Conservation (phyloP, 495 filamentous ascomycete genomes). For the Talaromyces stipitatus region DNA sequence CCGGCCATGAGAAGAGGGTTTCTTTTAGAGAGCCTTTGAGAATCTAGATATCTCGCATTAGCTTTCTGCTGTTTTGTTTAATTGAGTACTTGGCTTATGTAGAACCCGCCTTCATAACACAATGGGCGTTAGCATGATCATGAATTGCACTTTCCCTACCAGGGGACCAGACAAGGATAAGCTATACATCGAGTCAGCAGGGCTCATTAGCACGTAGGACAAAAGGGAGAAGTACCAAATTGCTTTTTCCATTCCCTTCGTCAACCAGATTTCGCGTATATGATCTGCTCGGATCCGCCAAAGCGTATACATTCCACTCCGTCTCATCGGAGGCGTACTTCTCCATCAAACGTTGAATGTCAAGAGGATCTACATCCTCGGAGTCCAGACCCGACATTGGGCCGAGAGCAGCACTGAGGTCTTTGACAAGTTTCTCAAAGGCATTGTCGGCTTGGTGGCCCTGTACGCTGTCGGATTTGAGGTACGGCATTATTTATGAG, state of each 20-base stretch:
- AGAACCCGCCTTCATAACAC: slow-evolving; percentile 51
- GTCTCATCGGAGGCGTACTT: slow-evolving; percentile 55
- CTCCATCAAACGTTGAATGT: slow-evolving; percentile 62
- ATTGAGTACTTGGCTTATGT: too few relatives aligned
- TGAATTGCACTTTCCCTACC: slow-evolving; percentile 81
- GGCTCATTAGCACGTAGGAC: not conserved
- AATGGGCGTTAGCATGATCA: slow-evolving; percentile 81
- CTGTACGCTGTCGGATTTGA: slow-evolving; percentile 12
- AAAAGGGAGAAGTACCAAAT: slow-evolving; percentile 50
- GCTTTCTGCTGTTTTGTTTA: not conserved
- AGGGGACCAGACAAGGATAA: slow-evolving; percentile 89
- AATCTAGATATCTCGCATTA: slow-evolving; percentile 35
- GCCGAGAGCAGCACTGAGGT: slow-evolving; percentile 64
- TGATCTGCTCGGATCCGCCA: slow-evolving; percentile 52
- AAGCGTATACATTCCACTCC: slow-evolving; percentile 68
- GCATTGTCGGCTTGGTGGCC: slow-evolving; percentile 18
- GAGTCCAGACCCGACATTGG: slow-evolving; percentile 74
- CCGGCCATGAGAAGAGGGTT: slow-evolving; percentile 71
- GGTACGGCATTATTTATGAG: slow-evolving; percentile 25
- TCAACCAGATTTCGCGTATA: slow-evolving; percentile 91
- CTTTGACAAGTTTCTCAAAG: slow-evolving; percentile 67
- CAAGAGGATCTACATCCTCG: slow-evolving; percentile 63
- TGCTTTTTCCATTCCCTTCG: slow-evolving; percentile 84
- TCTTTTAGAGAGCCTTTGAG: slow-evolving; percentile 72
- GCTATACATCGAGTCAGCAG: slow-evolving; percentile 30